Percentiles rank a stretch among this genome's conserved stretches.
phyloP scores from a whole-genome alignment of 306 rosid genomes.

The Vigna mungo region DNA sequence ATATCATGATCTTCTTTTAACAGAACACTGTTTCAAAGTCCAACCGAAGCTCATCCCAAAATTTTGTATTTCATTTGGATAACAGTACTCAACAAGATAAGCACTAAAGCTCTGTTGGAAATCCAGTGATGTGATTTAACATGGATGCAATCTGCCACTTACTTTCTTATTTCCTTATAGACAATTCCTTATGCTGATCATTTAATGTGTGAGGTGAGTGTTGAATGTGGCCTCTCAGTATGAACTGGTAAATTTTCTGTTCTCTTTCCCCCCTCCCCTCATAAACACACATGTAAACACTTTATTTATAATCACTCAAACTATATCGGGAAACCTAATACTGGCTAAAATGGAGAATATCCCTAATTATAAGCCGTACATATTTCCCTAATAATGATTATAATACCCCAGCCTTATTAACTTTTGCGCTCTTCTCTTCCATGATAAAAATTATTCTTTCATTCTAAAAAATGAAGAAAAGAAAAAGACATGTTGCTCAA shows the following conservation, averaged over 20 bases:
- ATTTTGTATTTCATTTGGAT: conserved; percentile 12
- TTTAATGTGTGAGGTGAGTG: not conserved
- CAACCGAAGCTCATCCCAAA: not conserved
- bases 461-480: not conserved
- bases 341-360: too few species aligned
- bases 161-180: not conserved
- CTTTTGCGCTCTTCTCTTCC: conserved; percentile 14
- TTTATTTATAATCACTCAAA: too few species aligned
- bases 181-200: conserved; percentile 20
- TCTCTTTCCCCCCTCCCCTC: not conserved
- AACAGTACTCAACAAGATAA: conserved; percentile 18
- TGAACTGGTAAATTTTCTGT: conserved; percentile 10
- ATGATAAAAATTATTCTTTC: not conserved
- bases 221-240: conserved; percentile 7
- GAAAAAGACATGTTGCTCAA: not conserved
- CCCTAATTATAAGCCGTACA: too few species aligned
- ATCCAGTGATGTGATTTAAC: not conserved
- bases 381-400: not conserved
- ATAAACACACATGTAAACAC: not conserved
- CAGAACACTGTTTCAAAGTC: not conserved
- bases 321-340: too few species aligned
- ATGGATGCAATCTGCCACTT: not conserved
- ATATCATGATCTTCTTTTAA: not conserved
- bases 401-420: not conserved
- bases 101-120: conserved; percentile 7